Base-by-base conservation (phyloP, 2,329 filamentous ascomycete species). In the Aspergillus candidus region DNA sequence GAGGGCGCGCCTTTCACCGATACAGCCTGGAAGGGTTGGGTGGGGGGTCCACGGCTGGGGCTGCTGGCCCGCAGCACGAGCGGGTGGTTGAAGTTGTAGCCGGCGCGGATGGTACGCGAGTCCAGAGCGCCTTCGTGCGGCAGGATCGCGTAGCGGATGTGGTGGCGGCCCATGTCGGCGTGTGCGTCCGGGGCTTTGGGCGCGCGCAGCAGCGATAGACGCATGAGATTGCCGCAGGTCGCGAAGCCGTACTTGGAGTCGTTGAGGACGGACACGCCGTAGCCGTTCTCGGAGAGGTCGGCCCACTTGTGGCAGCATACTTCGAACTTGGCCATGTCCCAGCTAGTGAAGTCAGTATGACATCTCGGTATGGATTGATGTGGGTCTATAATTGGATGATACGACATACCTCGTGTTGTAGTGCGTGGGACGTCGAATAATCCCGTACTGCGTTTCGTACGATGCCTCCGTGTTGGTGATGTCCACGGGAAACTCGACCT, bases 321-420 rank as follows among this genome's bases (percentile, higher is more conserved):
- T 71, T 96, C 90, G 57, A 96, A 96, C 60, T 95, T 95, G 60
- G 90, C 90, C 89, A 94, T 94, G 61, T 95, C 89, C 89, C 89
- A 95, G 54, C 80, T 77, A 45, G 2, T 38, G 14, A 32, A 5
- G 49, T 69, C 46, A 68, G 58, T 47, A 41, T 7, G 11, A 14
- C 13, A n/a, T 2, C 3, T n/a, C n/a, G n/a, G n/a, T n/a, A n/a
- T n/a, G n/a, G n/a, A n/a, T n/a, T n/a, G n/a, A n/a, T n/a, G n/a
- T n/a, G n/a, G n/a, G n/a, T n/a, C n/a, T n/a, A n/a, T n/a, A n/a
- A n/a, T n/a, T n/a, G n/a, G n/a, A n/a, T n/a, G n/a, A n/a, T n/a
- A n/a, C n/a, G n/a, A n/a, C n/a, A n/a, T n/a, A 81, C 72, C 75
- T 85, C 3, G 93, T 98, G 71, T 98, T 98, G 77, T 96, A 97